phyloP scores from a whole-genome alignment of 2,329 filamentous ascomycete species.

The Ophiosphaerella narmari region DNA sequence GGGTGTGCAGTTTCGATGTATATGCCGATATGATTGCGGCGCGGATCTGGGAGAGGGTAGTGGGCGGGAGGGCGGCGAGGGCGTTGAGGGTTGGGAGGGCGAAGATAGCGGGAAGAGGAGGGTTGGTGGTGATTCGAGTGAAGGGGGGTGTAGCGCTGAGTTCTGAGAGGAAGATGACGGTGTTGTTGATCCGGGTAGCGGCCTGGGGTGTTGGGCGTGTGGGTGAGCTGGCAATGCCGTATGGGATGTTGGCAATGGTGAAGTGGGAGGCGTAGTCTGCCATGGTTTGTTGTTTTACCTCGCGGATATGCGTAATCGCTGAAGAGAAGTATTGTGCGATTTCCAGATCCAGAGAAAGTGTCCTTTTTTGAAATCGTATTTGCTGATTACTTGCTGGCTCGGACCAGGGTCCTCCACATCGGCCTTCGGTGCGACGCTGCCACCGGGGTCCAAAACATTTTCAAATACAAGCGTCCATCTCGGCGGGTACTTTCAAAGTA shows the following conservation, averaged over 20 bases:
- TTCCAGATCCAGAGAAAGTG: not conserved
- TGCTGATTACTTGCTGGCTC: not conserved
- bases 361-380: too few species aligned
- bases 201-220: constrained; percentile 44
- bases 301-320: too few species aligned
- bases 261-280: constrained; percentile 35
- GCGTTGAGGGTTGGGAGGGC: constrained; percentile 50
- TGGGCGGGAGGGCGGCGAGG: constrained; percentile 54
- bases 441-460: not conserved
- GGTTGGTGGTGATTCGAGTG: constrained; percentile 24
- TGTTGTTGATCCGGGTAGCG: constrained; percentile 57
- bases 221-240: constrained; percentile 34
- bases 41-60: constrained; percentile 48
- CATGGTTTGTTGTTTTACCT: constrained; percentile 5
- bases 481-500: too few species aligned
- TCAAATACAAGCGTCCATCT: too few species aligned
- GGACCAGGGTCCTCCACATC: constrained; percentile 18
- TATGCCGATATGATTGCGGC: constrained; percentile 45
- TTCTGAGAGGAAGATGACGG: constrained; percentile 58
- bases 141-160: constrained; percentile 39
- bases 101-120: constrained; percentile 33
- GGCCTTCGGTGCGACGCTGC: not conserved
- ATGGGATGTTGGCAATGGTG: constrained; percentile 38
- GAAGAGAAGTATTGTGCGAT: too few species aligned
- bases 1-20: constrained; percentile 25